Evolutionary conservation across 2,329 filamentous ascomycete species (phyloP).

Genomic region (Fusarium graminum): DNA sequence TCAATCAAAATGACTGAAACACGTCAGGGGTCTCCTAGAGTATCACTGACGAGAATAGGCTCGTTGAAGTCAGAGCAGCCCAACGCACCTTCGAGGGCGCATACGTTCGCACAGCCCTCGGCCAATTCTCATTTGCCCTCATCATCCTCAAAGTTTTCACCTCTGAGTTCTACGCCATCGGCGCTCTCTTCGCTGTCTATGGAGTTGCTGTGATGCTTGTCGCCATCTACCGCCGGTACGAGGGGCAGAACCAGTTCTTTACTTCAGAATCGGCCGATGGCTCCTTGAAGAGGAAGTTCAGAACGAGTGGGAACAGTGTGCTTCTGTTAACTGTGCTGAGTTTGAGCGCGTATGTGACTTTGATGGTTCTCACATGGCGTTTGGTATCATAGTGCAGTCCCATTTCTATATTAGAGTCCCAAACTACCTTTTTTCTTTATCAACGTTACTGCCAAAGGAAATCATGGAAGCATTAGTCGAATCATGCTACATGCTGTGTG

Average conservation of each 20-base stretch:
- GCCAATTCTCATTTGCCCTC: conserved; percentile 94
- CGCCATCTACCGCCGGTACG: conserved; percentile 85
- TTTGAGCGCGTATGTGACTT: conserved; percentile 67
- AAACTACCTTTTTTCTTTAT: no score
- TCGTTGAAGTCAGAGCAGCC: conserved; percentile 93
- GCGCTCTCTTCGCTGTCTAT: conserved; percentile 94
- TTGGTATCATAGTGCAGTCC: conserved; percentile 49
- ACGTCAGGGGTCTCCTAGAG: neutral
- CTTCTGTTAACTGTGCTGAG: conserved; percentile 69
- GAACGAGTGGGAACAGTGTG: conserved; percentile 74
- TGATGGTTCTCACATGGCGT: conserved; percentile 68
- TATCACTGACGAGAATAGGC: conserved; percentile 56
- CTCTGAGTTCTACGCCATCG: conserved; percentile 94
- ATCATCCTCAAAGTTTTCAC: conserved; percentile 95
- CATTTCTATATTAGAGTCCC: no score
- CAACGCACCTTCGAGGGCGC: conserved; percentile 98
- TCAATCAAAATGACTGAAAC: neutral
- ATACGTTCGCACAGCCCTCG: conserved; percentile 93
- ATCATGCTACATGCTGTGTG: no score
- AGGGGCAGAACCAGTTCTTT: conserved; percentile 96
- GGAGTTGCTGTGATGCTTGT: conserved; percentile 87
- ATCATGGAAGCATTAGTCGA: no score
- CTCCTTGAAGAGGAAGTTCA: conserved; percentile 65
- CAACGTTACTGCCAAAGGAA: no score
- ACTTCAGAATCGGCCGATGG: conserved; percentile 56